Percentiles rank a stretch among this genome's conserved stretches.
phyloP scores from a whole-genome alignment of 352 stramenopile species.

The Thalassiosira hispida region DNA sequence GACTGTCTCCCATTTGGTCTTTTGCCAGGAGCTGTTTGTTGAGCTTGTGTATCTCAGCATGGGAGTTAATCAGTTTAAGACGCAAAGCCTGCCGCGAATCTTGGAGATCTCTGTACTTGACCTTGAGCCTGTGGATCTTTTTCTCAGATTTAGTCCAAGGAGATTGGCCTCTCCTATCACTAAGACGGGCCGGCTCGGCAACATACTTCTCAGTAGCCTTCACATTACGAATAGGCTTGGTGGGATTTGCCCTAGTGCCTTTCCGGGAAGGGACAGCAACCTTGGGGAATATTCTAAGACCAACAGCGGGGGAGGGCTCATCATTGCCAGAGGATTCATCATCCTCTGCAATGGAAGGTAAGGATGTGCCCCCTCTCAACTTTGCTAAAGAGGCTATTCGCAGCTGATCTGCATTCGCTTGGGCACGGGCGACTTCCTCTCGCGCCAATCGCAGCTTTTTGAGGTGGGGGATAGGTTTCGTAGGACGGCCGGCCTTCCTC shows the following conservation, averaged over 20 bases:
- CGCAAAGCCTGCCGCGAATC: neutral
- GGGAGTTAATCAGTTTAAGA: neutral
- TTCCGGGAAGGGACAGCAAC: neutral
- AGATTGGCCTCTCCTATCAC: neutral
- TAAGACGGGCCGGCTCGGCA: neutral
- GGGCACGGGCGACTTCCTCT: neutral
- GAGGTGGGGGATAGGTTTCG: neutral
- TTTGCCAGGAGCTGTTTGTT: neutral
- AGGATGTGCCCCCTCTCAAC: neutral
- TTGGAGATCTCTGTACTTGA: neutral
- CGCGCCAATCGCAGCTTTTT: neutral
- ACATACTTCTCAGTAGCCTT: conserved; percentile 1
- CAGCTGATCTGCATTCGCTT: neutral
- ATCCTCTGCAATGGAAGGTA: conserved; percentile 1
- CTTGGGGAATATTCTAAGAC: neutral
- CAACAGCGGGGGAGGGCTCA: neutral
- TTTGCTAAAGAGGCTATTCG: neutral
- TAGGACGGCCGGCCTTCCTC: neutral
- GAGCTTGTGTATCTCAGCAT: neutral
- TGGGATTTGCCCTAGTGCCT: neutral
- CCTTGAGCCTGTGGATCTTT: neutral
- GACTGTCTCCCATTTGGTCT: neutral
- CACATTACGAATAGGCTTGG: neutral
- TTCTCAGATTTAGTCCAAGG: neutral
- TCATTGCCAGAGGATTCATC: neutral